Percentiles rank a stretch among this genome's conserved stretches.
phyloP scores from a whole-genome alignment of 2,329 filamentous ascomycete species.

The Didymella pinodella region DNA sequence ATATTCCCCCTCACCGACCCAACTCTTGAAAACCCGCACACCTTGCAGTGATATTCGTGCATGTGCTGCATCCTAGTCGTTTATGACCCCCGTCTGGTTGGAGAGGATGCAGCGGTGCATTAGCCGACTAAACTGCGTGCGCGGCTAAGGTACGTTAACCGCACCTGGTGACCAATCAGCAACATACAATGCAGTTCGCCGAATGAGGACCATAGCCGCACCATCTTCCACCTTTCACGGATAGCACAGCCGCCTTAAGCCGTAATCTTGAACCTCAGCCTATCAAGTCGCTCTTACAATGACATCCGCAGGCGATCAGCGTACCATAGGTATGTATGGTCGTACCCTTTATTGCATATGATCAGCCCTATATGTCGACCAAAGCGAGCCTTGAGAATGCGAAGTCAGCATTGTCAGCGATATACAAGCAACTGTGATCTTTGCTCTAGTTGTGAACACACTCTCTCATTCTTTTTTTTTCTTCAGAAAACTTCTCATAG shows the following conservation, averaged over 20 bases:
- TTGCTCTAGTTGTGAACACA: not conserved
- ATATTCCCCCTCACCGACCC: not conserved
- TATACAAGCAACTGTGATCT: not conserved
- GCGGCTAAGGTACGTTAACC: slow-evolving; percentile 1
- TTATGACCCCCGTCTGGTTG: not conserved
- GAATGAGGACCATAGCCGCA: not conserved
- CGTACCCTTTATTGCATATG: not conserved
- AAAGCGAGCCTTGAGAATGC: not conserved
- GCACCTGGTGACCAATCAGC: not conserved
- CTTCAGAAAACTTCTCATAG: not conserved
- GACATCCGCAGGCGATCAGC: not conserved
- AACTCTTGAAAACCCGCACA: not conserved
- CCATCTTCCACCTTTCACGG: not conserved
- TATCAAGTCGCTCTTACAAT: not conserved
- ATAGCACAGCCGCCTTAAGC: not conserved
- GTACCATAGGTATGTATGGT: not conserved
- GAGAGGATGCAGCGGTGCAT: not conserved
- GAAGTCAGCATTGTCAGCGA: not conserved
- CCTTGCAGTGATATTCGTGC: not conserved
- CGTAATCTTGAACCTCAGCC: not conserved
- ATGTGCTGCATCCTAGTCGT: no score
- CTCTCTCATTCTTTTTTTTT: not conserved
- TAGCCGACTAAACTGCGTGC: not conserved
- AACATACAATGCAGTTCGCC: not conserved
- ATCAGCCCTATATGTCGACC: not conserved